These are phyloP conservation scores for Lentinula guzmanii DNA, from an alignment of 768 basidiomycete genomes.

Conservation along the genomic window DNA sequence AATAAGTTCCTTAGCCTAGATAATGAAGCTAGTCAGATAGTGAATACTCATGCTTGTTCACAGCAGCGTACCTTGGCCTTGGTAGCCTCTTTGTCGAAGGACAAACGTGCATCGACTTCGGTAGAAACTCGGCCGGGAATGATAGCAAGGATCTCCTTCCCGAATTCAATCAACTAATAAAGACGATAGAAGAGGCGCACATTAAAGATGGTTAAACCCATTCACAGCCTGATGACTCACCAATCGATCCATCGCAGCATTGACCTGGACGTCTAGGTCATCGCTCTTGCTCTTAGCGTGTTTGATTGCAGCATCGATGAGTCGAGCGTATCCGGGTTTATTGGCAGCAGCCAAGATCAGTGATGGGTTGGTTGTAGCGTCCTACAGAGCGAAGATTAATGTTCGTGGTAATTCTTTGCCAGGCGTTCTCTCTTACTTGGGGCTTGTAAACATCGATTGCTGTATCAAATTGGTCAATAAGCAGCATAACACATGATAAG, in stretches of 20 bases:
- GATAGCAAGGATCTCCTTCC: constrained; percentile 89
- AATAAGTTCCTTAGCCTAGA: constrained; percentile 78
- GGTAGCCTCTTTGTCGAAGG: constrained; percentile 91
- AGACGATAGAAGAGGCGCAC: not conserved
- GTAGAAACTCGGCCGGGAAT: constrained; percentile 99
- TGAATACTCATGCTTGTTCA: not conserved
- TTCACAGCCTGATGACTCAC: constrained; percentile 37
- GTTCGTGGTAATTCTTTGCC: too few relatives aligned
- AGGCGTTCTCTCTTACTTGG: constrained; percentile 40
- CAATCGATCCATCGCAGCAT: constrained; percentile 83
- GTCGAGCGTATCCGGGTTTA: constrained; percentile 77
- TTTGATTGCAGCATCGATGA: constrained; percentile 71
- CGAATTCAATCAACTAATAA: constrained; percentile 90
- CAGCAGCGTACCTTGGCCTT: constrained; percentile 64
- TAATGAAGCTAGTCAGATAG: not conserved
- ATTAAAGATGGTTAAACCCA: not conserved
- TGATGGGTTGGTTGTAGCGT: constrained; percentile 98
- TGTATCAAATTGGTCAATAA: constrained; percentile 28
- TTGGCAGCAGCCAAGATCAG: constrained; percentile 90
- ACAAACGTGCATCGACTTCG: constrained; percentile 96
- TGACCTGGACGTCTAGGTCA: constrained; percentile 65
- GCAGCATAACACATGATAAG: not conserved
- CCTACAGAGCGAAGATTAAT: constrained; percentile 35
- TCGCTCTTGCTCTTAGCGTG: constrained; percentile 80
- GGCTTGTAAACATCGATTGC: constrained; percentile 97